phyloP scores from a whole-genome alignment of 805 yeast species.

The Yarrowia hollandica region DNA sequence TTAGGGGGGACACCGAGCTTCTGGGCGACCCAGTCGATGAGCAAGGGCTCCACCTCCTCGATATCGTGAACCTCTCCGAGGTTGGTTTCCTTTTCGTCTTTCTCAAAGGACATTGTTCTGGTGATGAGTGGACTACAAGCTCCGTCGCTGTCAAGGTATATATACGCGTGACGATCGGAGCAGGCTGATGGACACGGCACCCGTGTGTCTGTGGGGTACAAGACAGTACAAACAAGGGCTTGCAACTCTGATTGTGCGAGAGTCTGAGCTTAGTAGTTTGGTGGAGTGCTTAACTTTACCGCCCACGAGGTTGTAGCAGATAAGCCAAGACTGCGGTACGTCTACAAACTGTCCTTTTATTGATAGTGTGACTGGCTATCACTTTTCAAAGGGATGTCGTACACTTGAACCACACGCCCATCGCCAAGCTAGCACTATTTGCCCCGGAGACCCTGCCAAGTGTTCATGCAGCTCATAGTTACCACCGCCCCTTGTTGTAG shows the following conservation, averaged over 20 bases:
- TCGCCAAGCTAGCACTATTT: too few species aligned
- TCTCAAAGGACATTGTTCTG: slow-evolving; percentile 11
- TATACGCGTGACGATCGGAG: not conserved
- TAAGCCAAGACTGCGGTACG: not conserved
- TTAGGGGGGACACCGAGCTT: slow-evolving; percentile 1
- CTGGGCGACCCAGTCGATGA: slow-evolving; percentile 21
- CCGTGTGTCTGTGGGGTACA: slow-evolving; percentile 10
- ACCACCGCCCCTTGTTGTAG: not conserved
- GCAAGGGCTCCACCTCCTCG: slow-evolving; percentile 6
- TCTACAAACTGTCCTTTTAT: too few species aligned
- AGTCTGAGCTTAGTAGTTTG: slow-evolving; percentile 2
- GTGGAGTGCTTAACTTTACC: not conserved
- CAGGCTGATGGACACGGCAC: not conserved
- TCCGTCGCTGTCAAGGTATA: not conserved
- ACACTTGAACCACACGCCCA: too few species aligned
- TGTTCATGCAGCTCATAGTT: not conserved
- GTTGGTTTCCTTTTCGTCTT: slow-evolving; percentile 24
- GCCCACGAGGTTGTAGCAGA: too few species aligned
- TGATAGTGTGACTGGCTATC: too few species aligned
- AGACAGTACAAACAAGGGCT: not conserved
- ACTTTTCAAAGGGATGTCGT: too few species aligned
- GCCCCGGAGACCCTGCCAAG: not conserved
- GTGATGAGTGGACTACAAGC: not conserved
- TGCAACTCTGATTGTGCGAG: not conserved
- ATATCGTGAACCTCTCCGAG: slow-evolving; percentile 16